These are phyloP conservation scores for Thymus quinquecostatus DNA, from an alignment of 257 asterid species.

Conservation along the genomic window DNA sequence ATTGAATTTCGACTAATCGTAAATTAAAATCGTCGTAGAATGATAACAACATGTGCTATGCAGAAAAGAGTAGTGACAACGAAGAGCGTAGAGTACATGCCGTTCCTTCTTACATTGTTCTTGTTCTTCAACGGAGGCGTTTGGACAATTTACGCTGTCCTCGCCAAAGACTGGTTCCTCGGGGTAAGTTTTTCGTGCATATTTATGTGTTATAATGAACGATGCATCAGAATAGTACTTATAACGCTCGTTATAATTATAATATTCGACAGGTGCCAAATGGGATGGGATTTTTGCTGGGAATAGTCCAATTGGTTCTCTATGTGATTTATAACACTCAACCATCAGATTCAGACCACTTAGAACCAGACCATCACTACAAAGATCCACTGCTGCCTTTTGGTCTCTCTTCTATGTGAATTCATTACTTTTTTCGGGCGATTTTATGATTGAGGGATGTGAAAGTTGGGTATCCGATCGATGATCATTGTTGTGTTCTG, in stretches of 20 bases:
- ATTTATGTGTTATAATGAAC: no score
- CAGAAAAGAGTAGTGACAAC: slow-evolving; percentile 71
- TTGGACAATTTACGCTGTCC: slow-evolving; percentile 77
- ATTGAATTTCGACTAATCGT: no score
- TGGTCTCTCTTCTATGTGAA: background rate
- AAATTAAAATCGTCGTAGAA: no score
- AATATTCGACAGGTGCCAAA: slow-evolving; percentile 53
- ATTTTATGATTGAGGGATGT: no score
- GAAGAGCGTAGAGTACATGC: slow-evolving; percentile 82
- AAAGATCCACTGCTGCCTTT: slow-evolving; percentile 41
- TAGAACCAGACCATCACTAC: slow-evolving; percentile 19
- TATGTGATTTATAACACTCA: slow-evolving; percentile 46
- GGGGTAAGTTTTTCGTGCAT: slow-evolving; percentile 51
- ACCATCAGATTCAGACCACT: slow-evolving; percentile 27
- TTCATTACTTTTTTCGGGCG: no score
- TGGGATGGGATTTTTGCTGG: slow-evolving; percentile 55
- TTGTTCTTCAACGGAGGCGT: slow-evolving; percentile 71
- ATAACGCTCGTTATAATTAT: no score
- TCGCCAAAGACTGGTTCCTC: slow-evolving; percentile 67
- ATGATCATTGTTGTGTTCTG: no score
- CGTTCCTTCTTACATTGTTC: slow-evolving; percentile 74
- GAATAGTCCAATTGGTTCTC: slow-evolving; percentile 49
- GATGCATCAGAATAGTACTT: no score
- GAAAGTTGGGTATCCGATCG: no score
- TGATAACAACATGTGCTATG: background rate